Base-by-base conservation (phyloP, 2,329 filamentous ascomycete genomes). In the Coniochaeta sp. region DNA sequence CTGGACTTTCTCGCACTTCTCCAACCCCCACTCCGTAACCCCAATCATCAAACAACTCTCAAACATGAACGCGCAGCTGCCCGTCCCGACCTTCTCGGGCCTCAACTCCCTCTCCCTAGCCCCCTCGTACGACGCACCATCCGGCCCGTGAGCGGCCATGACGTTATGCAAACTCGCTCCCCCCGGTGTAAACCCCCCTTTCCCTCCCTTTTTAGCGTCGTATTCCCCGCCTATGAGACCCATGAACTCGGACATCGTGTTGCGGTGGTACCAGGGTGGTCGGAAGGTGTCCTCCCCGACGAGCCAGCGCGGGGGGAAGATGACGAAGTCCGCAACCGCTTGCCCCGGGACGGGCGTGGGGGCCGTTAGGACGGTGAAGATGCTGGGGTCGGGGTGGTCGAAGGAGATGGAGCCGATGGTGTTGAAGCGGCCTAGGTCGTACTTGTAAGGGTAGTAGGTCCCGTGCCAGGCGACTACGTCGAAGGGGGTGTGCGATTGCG, bases 401-500 rank as follows among this genome's bases (percentile, higher is more conserved):
- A 75, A 77, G 7, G 73, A 77, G 49, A 81, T 76, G 55, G 72
- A 75, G 49, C 79, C 82, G 64, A 80, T 66, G 67, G 77, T 76
- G 74, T 85, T 62, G 71, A 85, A 68, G 52, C 77, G 78, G 7
- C 74, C 77, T 4, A 81, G 61, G 49, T 77, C 77, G 60, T 81
- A 81, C 62, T 80, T 80, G 65, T 74, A 79, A 0, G 77, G 77
- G 51, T 81, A 81, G 58, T 86, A 85, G 49, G 79, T 82, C n/a
- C 84, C 84, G 58, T 87, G 83, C 84, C 85, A 87, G 2, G 82
- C 84, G 0, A 87, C 81, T 1, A 87, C 84, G 57, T 88, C 84
- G 60, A 87, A 89, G 0, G 85, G 85, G 2, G 77, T 83, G 61
- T 87, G 84, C 20, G 71, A 71, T 61, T 88, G 85, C 20, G 73